Base-by-base conservation (phyloP, 2,329 filamentous ascomycete species). In the Coleophoma eucalyptorum region DNA sequence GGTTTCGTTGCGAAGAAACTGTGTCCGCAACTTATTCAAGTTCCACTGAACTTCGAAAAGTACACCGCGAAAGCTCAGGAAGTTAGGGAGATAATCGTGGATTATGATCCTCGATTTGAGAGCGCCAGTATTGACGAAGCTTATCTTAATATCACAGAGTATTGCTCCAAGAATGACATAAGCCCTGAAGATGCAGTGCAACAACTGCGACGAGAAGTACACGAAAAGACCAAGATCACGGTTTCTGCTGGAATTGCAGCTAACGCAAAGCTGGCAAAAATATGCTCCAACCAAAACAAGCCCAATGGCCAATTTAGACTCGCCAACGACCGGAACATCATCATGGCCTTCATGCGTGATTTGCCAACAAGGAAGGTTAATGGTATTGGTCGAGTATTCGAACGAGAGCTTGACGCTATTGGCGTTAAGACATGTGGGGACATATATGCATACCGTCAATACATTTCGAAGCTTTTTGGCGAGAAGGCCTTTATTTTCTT, bases 61-160 rank as follows among this genome's bases (percentile, higher is more conserved):
- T 99, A 99, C 65, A 87, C 77, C 1, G 83, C 89, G 13, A 99
- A 97, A 68, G 94, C 94, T 0, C 81, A 87, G 51, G 92, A 97
- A 66, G 85, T 97, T 5, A 83, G 93, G 11, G 80, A 86, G 40
- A 82, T 99, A 1, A 74, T 99, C 15, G 86, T 83, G 11, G 78
- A 86, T n/a, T 99, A 97, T 63, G 94, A 99, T 62, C 82, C 90
- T 0, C 79, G 89, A 1, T 99, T 96, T 59, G 90, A 97, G 67
- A 95, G 89, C 60, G 90, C 93, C 0, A 96, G 91, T 65, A 92
- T 96, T 57, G 94, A 99, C 60, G 94, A 99, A 68, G 94, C 94
- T 1, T 99, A 97, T 65, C 75, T 99, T 26, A 97, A 99, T 62
- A 89, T 99, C 52, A 97, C 94, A 0, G 75, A 85, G 46, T 97